Evolutionary conservation across 768 basidiomycete species (phyloP).

Genomic region (Lanmaoa pseudosensibilis): DNA sequence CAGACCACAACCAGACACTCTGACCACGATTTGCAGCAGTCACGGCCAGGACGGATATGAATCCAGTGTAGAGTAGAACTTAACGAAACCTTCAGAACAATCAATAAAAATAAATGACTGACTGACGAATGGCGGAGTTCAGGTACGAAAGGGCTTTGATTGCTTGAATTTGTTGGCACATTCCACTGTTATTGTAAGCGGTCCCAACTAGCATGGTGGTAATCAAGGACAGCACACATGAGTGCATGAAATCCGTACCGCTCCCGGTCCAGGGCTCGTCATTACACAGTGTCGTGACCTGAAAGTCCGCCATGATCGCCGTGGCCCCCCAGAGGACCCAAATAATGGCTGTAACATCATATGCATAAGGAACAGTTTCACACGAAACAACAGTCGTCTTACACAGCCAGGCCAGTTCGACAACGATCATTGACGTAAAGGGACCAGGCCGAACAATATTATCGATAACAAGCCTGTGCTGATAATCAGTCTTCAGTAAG

Average conservation of each 20-base stretch:
- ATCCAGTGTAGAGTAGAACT: conserved; percentile 36
- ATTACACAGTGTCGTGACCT: no score
- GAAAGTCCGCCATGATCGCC: conserved; percentile 32
- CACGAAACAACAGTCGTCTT: conserved; percentile 9
- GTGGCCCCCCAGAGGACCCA: conserved; percentile 42
- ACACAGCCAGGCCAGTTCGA: conserved; percentile 42
- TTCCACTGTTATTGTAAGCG: neutral
- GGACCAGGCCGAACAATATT: conserved; percentile 37
- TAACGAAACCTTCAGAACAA: neutral
- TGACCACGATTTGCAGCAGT: conserved; percentile 32
- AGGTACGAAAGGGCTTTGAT: conserved; percentile 39
- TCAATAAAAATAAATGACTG: neutral
- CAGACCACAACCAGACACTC: conserved; percentile 34
- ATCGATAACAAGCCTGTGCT: conserved; percentile 37
- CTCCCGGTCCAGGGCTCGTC: no score
- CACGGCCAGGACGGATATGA: conserved; percentile 25
- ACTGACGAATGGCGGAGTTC: conserved; percentile 36
- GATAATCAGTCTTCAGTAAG: neutral
- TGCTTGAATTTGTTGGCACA: conserved; percentile 33
- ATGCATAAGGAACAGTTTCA: neutral
- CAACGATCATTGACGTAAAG: conserved; percentile 38
- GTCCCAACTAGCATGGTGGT: no score
- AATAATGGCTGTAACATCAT: conserved; percentile 30
- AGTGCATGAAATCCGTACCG: conserved; percentile 5
- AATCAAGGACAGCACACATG: neutral